Percentiles rank a stretch among this genome's conserved stretches.
phyloP scores from a whole-genome alignment of 176 grass and related monocot species.

The barley (Hordeum vulgare) region DNA sequence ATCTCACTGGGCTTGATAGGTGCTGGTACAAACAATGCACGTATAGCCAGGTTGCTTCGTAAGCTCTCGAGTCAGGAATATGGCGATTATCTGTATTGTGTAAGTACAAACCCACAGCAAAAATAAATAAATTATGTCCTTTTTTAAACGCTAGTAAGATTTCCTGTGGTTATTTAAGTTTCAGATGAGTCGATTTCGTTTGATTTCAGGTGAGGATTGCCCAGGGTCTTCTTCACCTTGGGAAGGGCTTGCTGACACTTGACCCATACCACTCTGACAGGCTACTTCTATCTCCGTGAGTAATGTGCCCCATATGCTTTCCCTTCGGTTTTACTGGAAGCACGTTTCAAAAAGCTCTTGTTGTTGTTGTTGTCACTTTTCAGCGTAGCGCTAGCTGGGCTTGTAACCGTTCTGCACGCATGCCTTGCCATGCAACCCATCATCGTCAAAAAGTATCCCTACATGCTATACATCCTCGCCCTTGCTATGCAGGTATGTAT shows the following conservation, averaged over 20 bases:
- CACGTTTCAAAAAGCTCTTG: not conserved
- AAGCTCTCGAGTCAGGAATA: slow-evolving; percentile 96
- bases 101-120: slow-evolving; percentile 37
- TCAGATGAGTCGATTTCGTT: not conserved
- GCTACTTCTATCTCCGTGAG: slow-evolving; percentile 91
- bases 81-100: slow-evolving; percentile 88
- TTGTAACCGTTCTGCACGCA: slow-evolving; percentile 77
- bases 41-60: slow-evolving; percentile 94
- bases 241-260: slow-evolving; percentile 94
- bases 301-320: not conserved
- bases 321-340: not conserved
- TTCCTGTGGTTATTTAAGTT: not conserved
- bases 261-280: slow-evolving; percentile 93
- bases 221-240: slow-evolving; percentile 92
- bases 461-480: slow-evolving; percentile 79
- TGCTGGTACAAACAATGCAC: slow-evolving; percentile 92
- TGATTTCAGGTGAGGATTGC: slow-evolving; percentile 87
- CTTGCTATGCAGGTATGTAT: slow-evolving; percentile 83
- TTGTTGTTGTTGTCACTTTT: not conserved
- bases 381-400: slow-evolving; percentile 83
- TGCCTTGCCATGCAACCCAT: slow-evolving; percentile 90
- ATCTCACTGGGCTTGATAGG: slow-evolving; percentile 89
- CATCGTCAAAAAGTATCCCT: slow-evolving; percentile 89
- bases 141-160: too few species aligned
- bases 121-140: not conserved